Evolutionary conservation across 495 filamentous ascomycete species (phyloP).

Genomic region (Talaromyces nanjingensis): DNA sequence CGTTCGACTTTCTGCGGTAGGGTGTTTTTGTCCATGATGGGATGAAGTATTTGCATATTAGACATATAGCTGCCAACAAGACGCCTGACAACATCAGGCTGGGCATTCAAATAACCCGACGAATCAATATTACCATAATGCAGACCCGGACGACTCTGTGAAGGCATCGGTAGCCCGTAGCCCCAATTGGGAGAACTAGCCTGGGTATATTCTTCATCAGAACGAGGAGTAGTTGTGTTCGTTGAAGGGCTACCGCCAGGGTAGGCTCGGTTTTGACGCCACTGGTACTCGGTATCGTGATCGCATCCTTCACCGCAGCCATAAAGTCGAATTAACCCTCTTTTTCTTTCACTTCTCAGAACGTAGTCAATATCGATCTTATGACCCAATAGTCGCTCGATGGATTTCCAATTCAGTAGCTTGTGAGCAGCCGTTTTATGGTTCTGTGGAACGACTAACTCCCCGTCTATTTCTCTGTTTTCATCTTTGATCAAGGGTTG

Average conservation of each 20-base stretch:
- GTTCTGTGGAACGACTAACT: slow-evolving; percentile 63
- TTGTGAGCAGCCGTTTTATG: slow-evolving; percentile 79
- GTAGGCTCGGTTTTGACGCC: too few species aligned
- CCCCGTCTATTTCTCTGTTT: slow-evolving; percentile 29
- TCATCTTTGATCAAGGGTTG: neutral
- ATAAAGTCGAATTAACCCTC: slow-evolving; percentile 68
- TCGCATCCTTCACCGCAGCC: slow-evolving; percentile 71
- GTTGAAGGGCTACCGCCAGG: slow-evolving; percentile 16
- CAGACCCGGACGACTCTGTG: too few species aligned
- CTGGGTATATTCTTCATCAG: slow-evolving; percentile 23
- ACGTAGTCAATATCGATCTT: slow-evolving; percentile 55
- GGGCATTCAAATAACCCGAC: slow-evolving; percentile 59
- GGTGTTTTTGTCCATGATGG: slow-evolving; percentile 51
- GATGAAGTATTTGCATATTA: slow-evolving; percentile 84
- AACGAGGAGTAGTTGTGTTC: slow-evolving; percentile 15
- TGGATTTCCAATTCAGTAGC: slow-evolving; percentile 64
- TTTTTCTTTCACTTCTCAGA: slow-evolving; percentile 66
- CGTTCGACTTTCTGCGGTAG: slow-evolving; percentile 33
- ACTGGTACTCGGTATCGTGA: slow-evolving; percentile 36
- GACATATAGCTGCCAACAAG: slow-evolving; percentile 67
- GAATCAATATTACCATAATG: slow-evolving; percentile 20
- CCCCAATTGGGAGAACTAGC: slow-evolving; percentile 29
- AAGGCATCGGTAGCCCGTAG: slow-evolving; percentile 18
- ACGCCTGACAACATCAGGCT: slow-evolving; percentile 49
- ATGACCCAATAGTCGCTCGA: slow-evolving; percentile 46